Conservation (phyloP, 257 asterid species). For the Nicotiana otophora region DNA sequence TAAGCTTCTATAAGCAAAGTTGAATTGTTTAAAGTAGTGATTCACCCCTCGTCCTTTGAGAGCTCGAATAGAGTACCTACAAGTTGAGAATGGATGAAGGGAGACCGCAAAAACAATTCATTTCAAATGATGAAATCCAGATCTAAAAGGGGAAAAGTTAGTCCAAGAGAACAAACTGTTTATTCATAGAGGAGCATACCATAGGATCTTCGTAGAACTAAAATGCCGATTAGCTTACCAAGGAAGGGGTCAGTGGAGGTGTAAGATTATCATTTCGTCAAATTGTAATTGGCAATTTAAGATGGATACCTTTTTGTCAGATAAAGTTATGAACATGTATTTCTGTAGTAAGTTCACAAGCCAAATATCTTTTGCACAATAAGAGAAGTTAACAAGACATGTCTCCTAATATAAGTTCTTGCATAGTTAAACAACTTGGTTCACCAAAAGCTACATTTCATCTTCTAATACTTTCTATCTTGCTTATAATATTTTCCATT, state of each 20-base stretch:
- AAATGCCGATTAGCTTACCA: constrained; percentile 43
- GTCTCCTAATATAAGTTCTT: background rate
- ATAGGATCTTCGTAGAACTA: constrained; percentile 35
- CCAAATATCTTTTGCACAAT: background rate
- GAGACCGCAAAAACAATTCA: constrained; percentile 7
- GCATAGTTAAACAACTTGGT: background rate
- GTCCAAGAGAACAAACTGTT: background rate
- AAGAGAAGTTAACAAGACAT: background rate
- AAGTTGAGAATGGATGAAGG: constrained; percentile 15
- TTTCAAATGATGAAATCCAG: constrained; percentile 1
- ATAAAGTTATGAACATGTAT: background rate
- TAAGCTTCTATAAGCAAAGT: constrained; percentile 31
- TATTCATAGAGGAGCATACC: constrained; percentile 33
- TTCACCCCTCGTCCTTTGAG: constrained; percentile 23
- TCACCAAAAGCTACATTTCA: no score
- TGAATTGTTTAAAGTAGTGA: constrained; percentile 31
- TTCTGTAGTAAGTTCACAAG: background rate
- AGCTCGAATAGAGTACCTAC: constrained; percentile 47
- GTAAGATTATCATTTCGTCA: background rate
- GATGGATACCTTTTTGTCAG: background rate
- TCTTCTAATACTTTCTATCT: no score
- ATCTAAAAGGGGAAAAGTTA: background rate
- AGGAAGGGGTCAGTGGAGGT: background rate
- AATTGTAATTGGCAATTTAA: background rate
- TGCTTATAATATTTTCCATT: no score